Conservation (phyloP, 2,329 filamentous ascomycete species). For the Fusarium duplospermum region DNA sequence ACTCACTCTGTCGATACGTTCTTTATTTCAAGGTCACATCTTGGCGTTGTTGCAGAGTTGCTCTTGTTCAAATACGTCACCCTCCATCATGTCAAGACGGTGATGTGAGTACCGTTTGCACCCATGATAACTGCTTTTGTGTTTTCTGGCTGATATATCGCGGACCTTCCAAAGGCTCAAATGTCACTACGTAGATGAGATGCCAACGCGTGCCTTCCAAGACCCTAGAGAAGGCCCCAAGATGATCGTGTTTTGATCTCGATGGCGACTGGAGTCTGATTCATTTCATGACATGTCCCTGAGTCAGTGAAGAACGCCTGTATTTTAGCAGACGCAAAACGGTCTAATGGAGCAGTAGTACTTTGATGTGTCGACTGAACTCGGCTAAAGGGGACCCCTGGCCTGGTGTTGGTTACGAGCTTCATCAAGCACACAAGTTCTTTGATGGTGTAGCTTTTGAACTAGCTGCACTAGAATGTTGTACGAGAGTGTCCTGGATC, state of each 20-base stretch:
- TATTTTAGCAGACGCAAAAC: constrained; percentile 50
- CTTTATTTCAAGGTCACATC: not conserved
- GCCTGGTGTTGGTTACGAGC: constrained; percentile 80
- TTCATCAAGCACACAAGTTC: constrained; percentile 77
- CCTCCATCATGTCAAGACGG: constrained; percentile 7
- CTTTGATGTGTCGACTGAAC: constrained; percentile 85
- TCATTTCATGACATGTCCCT: constrained; percentile 82
- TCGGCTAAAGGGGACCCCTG: constrained; percentile 81
- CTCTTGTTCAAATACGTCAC: not conserved
- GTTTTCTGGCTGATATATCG: not conserved
- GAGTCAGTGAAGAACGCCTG: not conserved
- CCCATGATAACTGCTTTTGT: not conserved
- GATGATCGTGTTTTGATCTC: constrained; percentile 87
- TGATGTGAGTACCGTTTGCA: constrained; percentile 8
- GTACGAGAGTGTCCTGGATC: constrained; percentile 73
- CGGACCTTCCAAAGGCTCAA: constrained; percentile 66
- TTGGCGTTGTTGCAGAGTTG: not conserved
- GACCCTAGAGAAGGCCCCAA: constrained; percentile 63
- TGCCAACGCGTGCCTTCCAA: not conserved
- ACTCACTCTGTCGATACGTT: not conserved
- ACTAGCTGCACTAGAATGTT: constrained; percentile 92
- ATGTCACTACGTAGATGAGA: constrained; percentile 67
- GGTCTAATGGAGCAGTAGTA: not conserved
- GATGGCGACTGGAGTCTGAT: constrained; percentile 95
- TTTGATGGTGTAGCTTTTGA: constrained; percentile 87